Base-by-base conservation (phyloP, 306 rosid genomes). In the Quillaja saponaria region DNA sequence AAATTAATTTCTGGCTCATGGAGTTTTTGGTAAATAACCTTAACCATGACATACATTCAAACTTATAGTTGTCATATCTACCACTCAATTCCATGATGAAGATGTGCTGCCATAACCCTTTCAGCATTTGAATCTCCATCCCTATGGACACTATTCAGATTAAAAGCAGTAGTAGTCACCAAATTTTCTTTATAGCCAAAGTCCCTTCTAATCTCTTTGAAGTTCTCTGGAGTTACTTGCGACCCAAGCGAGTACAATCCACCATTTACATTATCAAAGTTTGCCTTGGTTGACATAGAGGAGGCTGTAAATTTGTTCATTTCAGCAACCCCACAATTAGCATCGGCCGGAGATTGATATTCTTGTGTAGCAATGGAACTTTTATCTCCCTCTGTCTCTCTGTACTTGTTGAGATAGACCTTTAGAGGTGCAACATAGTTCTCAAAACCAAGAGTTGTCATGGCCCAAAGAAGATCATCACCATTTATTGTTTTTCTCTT, bases 401-500 rank as follows among this genome's bases (percentile, higher is more conserved):
- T 86, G 38, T 80, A 86, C 51, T 72, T 86, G 71, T 76, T 78
- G 63, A 90, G 89, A 50, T 90, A 90, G 2, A 39, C 64, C 76
- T 86, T 90, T 80, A 90, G 69, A 54, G 89, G 87, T 34, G 79
- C 81, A 7, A 86, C 96, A 38, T 90, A 86, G 17, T 84, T 90
- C 40, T 90, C 91, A 54, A 90, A 90, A 0, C 96, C 96, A 3
- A 90, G 74, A 11, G 90, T 84, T 7, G 91, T 86, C 96, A 90
- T 86, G 28, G 96, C 95, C 96, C 96, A 90, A 7, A 89, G 76
- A 60, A 89, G 88, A 63, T 90, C 96, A 33, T 90, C 96, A 5
- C 96, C 96, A 37, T 90, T 86, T 55, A 86, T 84, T 2, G 96
- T 90, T 76, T 90, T 90, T 68, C 96, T 80, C 76, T 90, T 90